Base-by-base conservation (phyloP, 2,329 filamentous ascomycete species). In the Botrytis byssoidea region DNA sequence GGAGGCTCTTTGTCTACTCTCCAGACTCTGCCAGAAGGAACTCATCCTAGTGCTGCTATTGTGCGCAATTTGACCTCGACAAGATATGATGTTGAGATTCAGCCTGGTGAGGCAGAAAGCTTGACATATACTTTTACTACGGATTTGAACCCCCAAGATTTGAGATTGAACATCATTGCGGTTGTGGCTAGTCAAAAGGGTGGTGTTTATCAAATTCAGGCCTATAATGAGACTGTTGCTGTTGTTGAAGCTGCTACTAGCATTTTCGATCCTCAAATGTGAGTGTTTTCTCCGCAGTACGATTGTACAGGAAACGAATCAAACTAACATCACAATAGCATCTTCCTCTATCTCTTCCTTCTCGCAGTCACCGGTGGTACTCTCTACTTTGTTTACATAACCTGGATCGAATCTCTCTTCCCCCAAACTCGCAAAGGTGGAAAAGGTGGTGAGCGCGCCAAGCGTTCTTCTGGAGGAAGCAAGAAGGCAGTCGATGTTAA, bases 321-420 rank as follows among this genome's bases (percentile, higher is more conserved):
- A 44, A 71, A 69, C 55, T 72, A 25, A 72, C 55, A n/a, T 77
- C 79, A 63, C 63, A 29, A 25, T 76, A 98, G 96, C 82, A 94
- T 98, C 85, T 99, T 99, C 90, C 90, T 99, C 76, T 98, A 98
- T 87, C 87, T 97, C 82, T 91, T 98, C 86, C 92, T 99, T 79
- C 86, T 91, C 71, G 91, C 88, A 75, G 89, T 88, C 76, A 97
- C 97, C 82, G 90, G 85, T 77, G 94, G 92, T 76, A 94, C 91
- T 71, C 89, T 92, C 82, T 98, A 95, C 90, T 97, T 97, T 84
- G 94, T 98, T 85, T 99, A 99, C 89, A 96, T 92, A 86, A 97
- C 95, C 81, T 98, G 95, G 94, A 92, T 99, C 84, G 93, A 94
- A 80, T 91, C 94, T 22, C 92, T 99, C 82, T 97, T 98, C 88